Conservation (phyloP, 805 yeast species). For the Cyberlindnera xylosilytica region DNA sequence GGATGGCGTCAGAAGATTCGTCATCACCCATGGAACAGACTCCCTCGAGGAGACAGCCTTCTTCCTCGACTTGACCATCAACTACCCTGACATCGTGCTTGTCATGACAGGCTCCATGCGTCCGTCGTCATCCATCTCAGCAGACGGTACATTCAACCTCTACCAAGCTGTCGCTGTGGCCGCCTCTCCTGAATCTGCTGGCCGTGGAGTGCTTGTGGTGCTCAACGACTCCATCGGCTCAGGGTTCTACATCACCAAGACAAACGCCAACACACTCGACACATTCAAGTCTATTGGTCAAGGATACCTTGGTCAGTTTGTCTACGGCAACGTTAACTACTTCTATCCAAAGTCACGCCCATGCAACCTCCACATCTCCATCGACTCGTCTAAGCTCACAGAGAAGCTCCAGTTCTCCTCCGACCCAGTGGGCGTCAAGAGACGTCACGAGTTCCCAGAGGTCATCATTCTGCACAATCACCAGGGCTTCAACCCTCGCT, state of each 20-base stretch:
- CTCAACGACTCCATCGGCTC: conserved; percentile 67
- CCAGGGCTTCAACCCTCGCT: conserved; percentile 52
- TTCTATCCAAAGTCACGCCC: conserved; percentile 64
- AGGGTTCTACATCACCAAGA: conserved; percentile 67
- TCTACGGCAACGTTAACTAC: conserved; percentile 61
- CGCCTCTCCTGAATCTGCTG: conserved; percentile 43
- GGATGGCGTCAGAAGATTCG: conserved; percentile 52
- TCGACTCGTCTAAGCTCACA: conserved; percentile 28
- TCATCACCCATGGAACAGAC: conserved; percentile 71
- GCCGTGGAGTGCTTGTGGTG: conserved; percentile 62
- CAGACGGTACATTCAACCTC: conserved; percentile 72
- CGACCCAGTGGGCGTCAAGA: conserved; percentile 22
- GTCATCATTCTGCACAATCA: conserved; percentile 59
- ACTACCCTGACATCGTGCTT: conserved; percentile 49
- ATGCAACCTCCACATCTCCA: conserved; percentile 37
- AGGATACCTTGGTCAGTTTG: conserved; percentile 69
- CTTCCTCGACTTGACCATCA: conserved; percentile 50
- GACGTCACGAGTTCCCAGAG: conserved; percentile 33
- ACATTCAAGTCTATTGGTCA: conserved; percentile 67
- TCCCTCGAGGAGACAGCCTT: conserved; percentile 68
- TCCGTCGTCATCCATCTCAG: conserved; percentile 65
- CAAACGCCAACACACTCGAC: conserved; percentile 67
- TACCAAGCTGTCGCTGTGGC: conserved; percentile 70
- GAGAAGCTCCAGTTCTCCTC: conserved; percentile 22
- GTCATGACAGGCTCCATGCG: conserved; percentile 75